A percentile compares a stretch with the other conserved stretches of the same genome.
Evolutionary conservation across 495 filamentous ascomycete genomes (phyloP).

Genomic region (Xylaria telfairii): DNA sequence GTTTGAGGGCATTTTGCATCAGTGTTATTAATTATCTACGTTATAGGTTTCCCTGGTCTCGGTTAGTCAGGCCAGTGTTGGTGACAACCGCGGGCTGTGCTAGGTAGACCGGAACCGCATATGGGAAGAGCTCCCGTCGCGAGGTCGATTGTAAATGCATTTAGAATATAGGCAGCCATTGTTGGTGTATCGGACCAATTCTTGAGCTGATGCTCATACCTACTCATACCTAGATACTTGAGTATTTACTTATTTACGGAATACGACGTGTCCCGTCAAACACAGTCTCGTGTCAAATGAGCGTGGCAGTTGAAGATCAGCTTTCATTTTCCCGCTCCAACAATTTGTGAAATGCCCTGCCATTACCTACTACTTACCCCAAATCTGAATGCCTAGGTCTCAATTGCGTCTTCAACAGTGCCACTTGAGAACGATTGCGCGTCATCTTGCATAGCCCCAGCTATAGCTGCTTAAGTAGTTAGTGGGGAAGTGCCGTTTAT

Average conservation of each 20-base stretch:
- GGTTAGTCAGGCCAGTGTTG: conserved; percentile 5
- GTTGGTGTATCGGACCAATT: neutral
- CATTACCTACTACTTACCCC: neutral
- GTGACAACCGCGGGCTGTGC: conserved; percentile 14
- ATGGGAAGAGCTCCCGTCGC: neutral
- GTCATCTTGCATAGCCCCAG: conserved; percentile 21
- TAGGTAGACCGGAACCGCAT: conserved; percentile 16
- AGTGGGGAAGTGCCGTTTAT: conserved; percentile 11
- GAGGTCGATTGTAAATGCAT: conserved; percentile 19
- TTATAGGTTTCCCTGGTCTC: conserved; percentile 9
- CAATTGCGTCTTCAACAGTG: neutral
- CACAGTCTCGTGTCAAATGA: neutral
- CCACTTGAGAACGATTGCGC: neutral
- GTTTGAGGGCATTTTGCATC: conserved; percentile 29
- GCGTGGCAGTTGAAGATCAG: neutral
- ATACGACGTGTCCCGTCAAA: neutral
- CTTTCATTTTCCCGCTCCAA: neutral
- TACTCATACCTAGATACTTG: neutral
- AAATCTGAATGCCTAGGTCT: neutral
- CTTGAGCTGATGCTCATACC: neutral
- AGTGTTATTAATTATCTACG: conserved; percentile 26
- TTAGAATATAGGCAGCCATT: conserved; percentile 22
- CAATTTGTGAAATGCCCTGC: neutral
- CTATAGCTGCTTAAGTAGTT: neutral
- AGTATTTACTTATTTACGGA: neutral